Conservation (phyloP, 495 filamentous ascomycete genomes). For the Letharia lupina region DNA sequence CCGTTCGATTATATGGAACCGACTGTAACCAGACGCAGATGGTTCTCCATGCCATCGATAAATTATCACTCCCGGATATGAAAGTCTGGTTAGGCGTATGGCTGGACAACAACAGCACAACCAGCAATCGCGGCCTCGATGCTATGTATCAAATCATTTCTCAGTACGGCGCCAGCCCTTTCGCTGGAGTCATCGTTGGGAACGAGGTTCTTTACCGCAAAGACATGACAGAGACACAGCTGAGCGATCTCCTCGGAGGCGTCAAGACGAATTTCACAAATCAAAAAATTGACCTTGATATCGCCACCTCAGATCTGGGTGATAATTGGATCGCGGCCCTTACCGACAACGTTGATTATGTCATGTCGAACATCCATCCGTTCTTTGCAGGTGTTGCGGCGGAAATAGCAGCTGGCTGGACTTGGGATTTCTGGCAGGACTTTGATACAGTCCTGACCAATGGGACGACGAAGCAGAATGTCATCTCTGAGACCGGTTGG, state of each 20-base stretch:
- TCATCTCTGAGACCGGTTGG: slow-evolving; percentile 92
- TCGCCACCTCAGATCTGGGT: slow-evolving; percentile 88
- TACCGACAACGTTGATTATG: slow-evolving; percentile 61
- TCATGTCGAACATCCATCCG: slow-evolving; percentile 97
- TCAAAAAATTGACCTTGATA: slow-evolving; percentile 55
- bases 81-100: slow-evolving; percentile 96
- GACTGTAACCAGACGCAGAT: slow-evolving; percentile 98
- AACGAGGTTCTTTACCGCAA: slow-evolving; percentile 89
- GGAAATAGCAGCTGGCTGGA: slow-evolving; percentile 68
- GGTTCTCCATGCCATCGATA: slow-evolving; percentile 74
- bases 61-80: slow-evolving; percentile 63
- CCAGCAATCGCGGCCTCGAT: slow-evolving; percentile 68
- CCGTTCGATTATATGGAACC: slow-evolving; percentile 84
- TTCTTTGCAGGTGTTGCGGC: slow-evolving; percentile 82
- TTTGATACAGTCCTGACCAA: slow-evolving; percentile 53
- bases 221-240: slow-evolving; percentile 53
- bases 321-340: slow-evolving; percentile 73
- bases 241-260: slow-evolving; percentile 55
- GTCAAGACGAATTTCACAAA: slow-evolving; percentile 65
- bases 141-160: slow-evolving; percentile 78
- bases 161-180: slow-evolving; percentile 51
- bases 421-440: slow-evolving; percentile 66
- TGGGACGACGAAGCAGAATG: slow-evolving; percentile 49
- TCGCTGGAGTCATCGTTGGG: slow-evolving; percentile 83
- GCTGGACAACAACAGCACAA: slow-evolving; percentile 77